Conservation (phyloP, 139 green algal species). For the Ostreobium quekettii region DNA sequence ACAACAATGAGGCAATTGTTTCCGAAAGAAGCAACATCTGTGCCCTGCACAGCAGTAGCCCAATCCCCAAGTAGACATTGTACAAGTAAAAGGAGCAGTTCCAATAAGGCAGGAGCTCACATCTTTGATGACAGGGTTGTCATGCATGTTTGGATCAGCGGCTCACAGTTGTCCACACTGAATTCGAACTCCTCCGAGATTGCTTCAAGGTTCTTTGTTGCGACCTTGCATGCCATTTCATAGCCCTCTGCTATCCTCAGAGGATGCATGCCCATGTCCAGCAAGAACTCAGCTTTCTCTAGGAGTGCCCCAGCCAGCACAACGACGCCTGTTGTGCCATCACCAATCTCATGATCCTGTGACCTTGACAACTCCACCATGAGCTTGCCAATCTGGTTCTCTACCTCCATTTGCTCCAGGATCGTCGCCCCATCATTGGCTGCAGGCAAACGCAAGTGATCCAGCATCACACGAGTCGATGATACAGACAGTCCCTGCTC, state of each 20-base stretch:
- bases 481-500: too few species aligned
- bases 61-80: too few species aligned
- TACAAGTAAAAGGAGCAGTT: too few species aligned
- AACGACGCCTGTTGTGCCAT: slow-evolving; percentile 94
- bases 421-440: slow-evolving; percentile 98
- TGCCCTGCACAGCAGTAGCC: too few species aligned
- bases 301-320: slow-evolving; percentile 62
- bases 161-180: slow-evolving; percentile 71
- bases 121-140: slow-evolving; percentile 99
- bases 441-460: too few species aligned
- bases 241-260: slow-evolving; percentile 96
- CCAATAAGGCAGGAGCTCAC: slow-evolving; percentile 50
- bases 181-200: slow-evolving; percentile 83
- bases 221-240: slow-evolving; percentile 89
- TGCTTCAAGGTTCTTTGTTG: slow-evolving; percentile 65
- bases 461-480: too few species aligned
- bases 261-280: slow-evolving; percentile 98
- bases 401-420: slow-evolving; percentile 98
- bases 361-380: slow-evolving; percentile 91
- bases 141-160: slow-evolving; percentile 95
- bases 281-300: slow-evolving; percentile 83
- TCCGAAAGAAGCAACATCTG: too few species aligned
- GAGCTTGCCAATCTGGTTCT: slow-evolving; percentile 98
- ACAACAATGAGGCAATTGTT: too few species aligned
- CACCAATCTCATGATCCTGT: slow-evolving; percentile 79